Base-by-base conservation (phyloP, 352 stramenopile genomes). In the Phytophthora sp. region DNA sequence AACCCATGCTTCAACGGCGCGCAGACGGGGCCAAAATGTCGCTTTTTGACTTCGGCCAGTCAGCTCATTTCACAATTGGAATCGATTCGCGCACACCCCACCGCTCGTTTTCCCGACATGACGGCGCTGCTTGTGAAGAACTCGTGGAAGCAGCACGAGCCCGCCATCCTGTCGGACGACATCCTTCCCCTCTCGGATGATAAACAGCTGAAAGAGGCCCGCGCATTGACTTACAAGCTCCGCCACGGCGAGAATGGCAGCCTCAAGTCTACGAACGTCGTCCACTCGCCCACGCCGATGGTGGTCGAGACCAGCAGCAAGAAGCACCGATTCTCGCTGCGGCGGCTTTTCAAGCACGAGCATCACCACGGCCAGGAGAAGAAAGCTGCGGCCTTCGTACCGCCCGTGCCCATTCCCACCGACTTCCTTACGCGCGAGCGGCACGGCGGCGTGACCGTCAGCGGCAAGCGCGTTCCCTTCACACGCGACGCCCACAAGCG, bases 381-480 rank as follows among this genome's bases (percentile, higher is more conserved):
- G 35, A 63, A 72, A 18, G 33, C 18, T 1, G 18, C 20, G 4
- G 29, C 26, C 16, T 44, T 63, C 11, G 65, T 75, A 26, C 44
- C 57, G 21, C 61, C 66, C 3, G 57, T 80, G n/a, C 52, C 63
- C 31, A 77, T 80, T 41, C 69, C 64, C 7, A 60, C 57, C 12
- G 54, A 76, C 36, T 74, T 77, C 46, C 58, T 79, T 38, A 79
- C 69, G 6, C 67, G 61, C 11, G 69, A 82, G 53, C 51, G 35
- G 15, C 60, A 77, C 46, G 74, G 74, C 7, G 56, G 70, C 36
- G 63, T 79, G 23, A 82, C 66, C 7, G 74, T 82, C 12, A 75
- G 70, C 41, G 74, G 74, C 51, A 70, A 69, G 27, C 66, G 74
- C 46, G 66, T 82, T 12, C 71, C 74, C 1, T 82, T 82, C 56